Conservation (phyloP, 352 stramenopile species). For the Aphanomyces euteiches region DNA sequence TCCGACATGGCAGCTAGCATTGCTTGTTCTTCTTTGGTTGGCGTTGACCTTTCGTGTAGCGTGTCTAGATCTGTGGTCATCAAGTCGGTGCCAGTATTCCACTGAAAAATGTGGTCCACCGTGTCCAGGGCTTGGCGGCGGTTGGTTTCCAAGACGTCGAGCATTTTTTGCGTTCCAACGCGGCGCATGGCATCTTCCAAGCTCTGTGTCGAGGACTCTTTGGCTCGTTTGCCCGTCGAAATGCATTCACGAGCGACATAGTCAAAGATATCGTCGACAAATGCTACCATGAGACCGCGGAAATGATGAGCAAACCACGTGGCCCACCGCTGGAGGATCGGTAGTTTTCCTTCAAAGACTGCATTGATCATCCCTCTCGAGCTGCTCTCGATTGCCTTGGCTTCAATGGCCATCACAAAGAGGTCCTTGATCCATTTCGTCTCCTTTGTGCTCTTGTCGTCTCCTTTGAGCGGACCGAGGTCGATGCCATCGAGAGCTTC, state of each 20-base stretch:
- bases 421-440: not conserved
- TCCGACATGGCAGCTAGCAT: not conserved
- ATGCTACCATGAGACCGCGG: conserved; percentile 2
- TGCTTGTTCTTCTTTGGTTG: not conserved
- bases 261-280: conserved; percentile 26
- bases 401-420: conserved; percentile 15
- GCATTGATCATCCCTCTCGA: conserved; percentile 11
- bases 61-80: conserved; percentile 7
- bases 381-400: conserved; percentile 8
- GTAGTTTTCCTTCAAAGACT: not conserved
- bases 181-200: conserved; percentile 7
- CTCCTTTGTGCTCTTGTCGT: too few relatives aligned
- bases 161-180: not conserved
- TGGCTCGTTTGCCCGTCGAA: not conserved
- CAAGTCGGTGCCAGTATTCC: conserved; percentile 10
- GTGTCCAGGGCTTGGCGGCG: not conserved
- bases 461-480: too few relatives aligned
- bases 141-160: not conserved
- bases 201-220: not conserved
- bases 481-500: not conserved
- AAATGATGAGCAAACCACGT: conserved; percentile 1
- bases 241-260: not conserved
- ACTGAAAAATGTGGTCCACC: not conserved
- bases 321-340: conserved; percentile 12
- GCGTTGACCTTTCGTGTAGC: not conserved